Conservation (phyloP, 768 basidiomycete species). For the Xerocomellus amylosporus region DNA sequence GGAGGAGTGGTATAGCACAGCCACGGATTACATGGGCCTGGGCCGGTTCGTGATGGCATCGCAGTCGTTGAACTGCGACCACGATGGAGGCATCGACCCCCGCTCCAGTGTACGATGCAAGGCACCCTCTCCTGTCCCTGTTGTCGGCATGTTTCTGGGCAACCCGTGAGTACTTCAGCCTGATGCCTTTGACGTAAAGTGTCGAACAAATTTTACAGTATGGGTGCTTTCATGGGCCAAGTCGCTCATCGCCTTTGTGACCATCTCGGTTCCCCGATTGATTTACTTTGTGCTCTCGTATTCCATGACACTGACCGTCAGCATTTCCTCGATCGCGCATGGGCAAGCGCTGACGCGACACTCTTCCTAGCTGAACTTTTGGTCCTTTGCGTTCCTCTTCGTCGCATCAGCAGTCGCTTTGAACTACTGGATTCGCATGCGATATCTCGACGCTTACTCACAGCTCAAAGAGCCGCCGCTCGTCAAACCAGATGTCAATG, state of each 20-base stretch:
- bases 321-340: slow-evolving; percentile 19
- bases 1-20: slow-evolving; percentile 24
- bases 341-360: background rate
- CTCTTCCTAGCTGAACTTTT: slow-evolving; percentile 74
- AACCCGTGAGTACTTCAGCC: slow-evolving; percentile 52
- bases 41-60: background rate
- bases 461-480: slow-evolving; percentile 79
- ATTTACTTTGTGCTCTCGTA: slow-evolving; percentile 80
- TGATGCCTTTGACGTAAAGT: background rate
- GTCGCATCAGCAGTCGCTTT: slow-evolving; percentile 59
- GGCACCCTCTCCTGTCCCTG: slow-evolving; percentile 73
- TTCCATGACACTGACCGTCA: slow-evolving; percentile 84
- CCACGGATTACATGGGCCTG: slow-evolving; percentile 22
- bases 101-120: slow-evolving; percentile 33
- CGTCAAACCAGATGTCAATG: slow-evolving; percentile 78
- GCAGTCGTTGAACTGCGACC: slow-evolving; percentile 8
- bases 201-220: slow-evolving; percentile 42
- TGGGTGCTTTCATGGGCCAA: slow-evolving; percentile 81
- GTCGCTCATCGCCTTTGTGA: slow-evolving; percentile 70
- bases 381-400: slow-evolving; percentile 82
- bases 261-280: slow-evolving; percentile 77
- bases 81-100: slow-evolving; percentile 26
- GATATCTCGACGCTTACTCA: slow-evolving; percentile 72
- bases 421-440: slow-evolving; percentile 84
- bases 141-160: slow-evolving; percentile 85